A percentile compares a stretch with the other conserved stretches of the same genome.
phyloP scores from a whole-genome alignment of 2,329 filamentous ascomycete species.

The Cordyceps cicadae region DNA sequence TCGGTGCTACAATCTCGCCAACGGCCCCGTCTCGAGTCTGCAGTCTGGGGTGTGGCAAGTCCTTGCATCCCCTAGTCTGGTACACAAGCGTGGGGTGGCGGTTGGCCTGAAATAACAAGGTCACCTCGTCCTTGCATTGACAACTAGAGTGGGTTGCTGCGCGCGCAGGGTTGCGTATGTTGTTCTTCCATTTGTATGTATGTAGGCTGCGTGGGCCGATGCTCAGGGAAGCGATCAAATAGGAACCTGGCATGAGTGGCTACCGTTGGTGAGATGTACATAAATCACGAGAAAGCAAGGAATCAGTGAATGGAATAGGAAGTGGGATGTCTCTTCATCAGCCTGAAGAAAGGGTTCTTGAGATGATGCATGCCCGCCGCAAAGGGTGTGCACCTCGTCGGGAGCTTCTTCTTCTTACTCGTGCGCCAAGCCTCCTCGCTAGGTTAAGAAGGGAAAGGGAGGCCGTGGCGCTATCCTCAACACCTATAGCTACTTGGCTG shows the following conservation, averaged over 20 bases:
- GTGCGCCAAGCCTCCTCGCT: background rate
- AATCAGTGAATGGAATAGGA: background rate
- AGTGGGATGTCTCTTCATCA: background rate
- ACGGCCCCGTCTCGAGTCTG: slow-evolving; percentile 3
- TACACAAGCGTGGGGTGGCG: background rate
- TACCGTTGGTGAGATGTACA: background rate
- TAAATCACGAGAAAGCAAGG: background rate
- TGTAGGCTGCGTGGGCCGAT: background rate
- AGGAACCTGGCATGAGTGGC: background rate
- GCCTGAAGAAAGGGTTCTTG: background rate
- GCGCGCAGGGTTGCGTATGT: background rate
- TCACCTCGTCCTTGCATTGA: slow-evolving; percentile 1
- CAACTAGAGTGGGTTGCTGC: background rate
- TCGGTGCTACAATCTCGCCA: slow-evolving; percentile 9
- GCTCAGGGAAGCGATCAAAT: background rate
- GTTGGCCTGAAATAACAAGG: background rate
- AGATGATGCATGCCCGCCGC: background rate
- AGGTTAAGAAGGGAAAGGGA: background rate
- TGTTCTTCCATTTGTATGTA: background rate
- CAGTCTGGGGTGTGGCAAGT: background rate
- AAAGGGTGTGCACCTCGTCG: background rate
- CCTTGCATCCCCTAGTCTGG: background rate
- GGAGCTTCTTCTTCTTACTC: background rate
- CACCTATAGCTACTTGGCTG: too few species aligned
- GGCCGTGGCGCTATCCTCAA: background rate